Evolutionary conservation across 1,284 basidiomycete genomes (phyloP), one percentile per base, ranked within the genome.

Genomic region (Phaffia rhodozyma): DNA sequence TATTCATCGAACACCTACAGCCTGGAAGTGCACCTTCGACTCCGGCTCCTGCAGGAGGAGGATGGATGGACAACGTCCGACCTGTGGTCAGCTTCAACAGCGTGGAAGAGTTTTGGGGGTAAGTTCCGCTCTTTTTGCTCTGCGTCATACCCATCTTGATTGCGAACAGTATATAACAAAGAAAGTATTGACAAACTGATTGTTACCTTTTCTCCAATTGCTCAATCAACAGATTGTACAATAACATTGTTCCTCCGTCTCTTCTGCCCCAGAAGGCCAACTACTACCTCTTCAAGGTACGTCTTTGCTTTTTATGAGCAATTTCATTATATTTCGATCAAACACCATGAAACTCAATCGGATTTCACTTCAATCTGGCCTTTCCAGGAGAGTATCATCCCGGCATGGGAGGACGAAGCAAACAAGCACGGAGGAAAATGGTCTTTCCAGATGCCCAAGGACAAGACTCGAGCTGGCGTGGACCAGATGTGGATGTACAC

Each of bases 401-500:
- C 91, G 21, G 91, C 91, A 60, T 97, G 92, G 91, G 92, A 97
- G 75, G 92, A 96, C 71, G 84, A 89, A 58, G 89, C 91, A 52
- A 98, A 98, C 79, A 91, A 92, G 75, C 83, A 89, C 69, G 94
- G 94, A 58, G 94, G 94, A 66, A 98, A 97, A 79, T 99, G 94
- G 94, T 89, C 87, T 72, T 91, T 98, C 68, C 96, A 99, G 77
- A 79, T 99, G 38, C 94, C 96, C 32, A 87, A 89, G 73, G 94
- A 97, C 70, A 97, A 97, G 81, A 91, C 88, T 73, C 82, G 87
- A 63, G 74, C 70, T 43, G 78, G 84, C 56, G 87, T 99, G 62
- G 94, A 99, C 77, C 87, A 86, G 74, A 90, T 93, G 84, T 99
- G 96, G 94, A 83, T 98, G 58, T 93, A 93, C 79, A 97, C 94